Percentiles rank a stretch among this genome's conserved stretches.
Evolutionary conservation across 306 rosid genomes (phyloP).

Genomic region (Amphicarpaea edgeworthii): DNA sequence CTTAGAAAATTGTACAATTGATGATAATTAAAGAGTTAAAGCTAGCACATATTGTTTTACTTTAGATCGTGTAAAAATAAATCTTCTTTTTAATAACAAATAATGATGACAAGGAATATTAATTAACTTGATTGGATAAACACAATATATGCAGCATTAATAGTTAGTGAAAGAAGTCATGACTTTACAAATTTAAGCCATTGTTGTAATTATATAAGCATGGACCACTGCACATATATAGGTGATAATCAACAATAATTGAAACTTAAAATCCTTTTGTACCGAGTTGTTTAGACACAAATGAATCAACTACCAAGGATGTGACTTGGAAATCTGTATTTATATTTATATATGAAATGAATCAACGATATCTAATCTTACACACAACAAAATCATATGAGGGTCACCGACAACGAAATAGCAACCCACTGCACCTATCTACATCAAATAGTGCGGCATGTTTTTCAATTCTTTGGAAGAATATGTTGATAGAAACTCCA

Average conservation of each 20-base stretch:
- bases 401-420: constrained; percentile 36
- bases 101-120: neutral
- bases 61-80: neutral
- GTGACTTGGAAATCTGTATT: constrained; percentile 18
- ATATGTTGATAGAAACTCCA: constrained; percentile 19
- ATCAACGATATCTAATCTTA: constrained; percentile 16
- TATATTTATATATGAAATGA: constrained; percentile 1
- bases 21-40: neutral
- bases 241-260: constrained; percentile 25
- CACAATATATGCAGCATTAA: neutral
- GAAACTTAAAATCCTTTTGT: constrained; percentile 6
- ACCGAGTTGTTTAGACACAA: neutral
- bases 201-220: too few relatives aligned
- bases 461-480: constrained; percentile 35
- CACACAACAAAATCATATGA: constrained; percentile 26
- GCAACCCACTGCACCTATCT: constrained; percentile 32
- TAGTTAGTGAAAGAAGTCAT: neutral
- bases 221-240: neutral
- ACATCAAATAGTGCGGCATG: constrained; percentile 30
- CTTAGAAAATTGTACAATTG: neutral
- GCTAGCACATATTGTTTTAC: neutral
- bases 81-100: neutral
- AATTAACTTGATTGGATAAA: neutral
- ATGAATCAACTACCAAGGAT: constrained; percentile 1
- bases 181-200: neutral